phyloP scores from a whole-genome alignment of 345 rosid species.

The Balakata baccata region DNA sequence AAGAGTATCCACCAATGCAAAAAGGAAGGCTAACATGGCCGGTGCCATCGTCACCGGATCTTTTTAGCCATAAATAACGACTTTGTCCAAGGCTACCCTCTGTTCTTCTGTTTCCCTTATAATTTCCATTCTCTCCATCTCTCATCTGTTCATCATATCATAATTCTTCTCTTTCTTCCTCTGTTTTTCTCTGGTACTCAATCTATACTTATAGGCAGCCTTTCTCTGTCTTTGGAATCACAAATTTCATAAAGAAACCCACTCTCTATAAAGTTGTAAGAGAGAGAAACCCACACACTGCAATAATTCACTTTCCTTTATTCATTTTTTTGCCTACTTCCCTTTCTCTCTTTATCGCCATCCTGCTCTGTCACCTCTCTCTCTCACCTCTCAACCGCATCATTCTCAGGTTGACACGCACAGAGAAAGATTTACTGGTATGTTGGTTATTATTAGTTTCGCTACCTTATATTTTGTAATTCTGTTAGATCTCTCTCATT shows the following conservation, averaged over 20 bases:
- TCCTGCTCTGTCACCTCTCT: conserved; percentile 19
- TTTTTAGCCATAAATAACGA: conserved; percentile 29
- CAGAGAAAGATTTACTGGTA: conserved; percentile 12
- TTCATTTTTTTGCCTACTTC: background rate
- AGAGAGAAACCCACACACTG: conserved; percentile 23
- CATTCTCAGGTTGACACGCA: conserved; percentile 14
- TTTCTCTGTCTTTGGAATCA: conserved; percentile 14
- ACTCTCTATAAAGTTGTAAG: background rate
- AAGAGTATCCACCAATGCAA: conserved; percentile 13
- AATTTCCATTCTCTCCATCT: too few relatives aligned
- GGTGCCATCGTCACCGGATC: conserved; percentile 51
- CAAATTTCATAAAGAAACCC: conserved; percentile 26
- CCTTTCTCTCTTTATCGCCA: conserved; percentile 22
- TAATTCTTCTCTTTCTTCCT: conserved; percentile 18
- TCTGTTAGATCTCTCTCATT: conserved; percentile 30
- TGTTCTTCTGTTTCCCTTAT: background rate
- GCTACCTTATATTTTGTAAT: background rate
- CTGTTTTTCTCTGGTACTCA: background rate
- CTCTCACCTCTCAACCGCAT: background rate
- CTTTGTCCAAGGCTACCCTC: conserved; percentile 7
- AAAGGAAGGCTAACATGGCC: conserved; percentile 27
- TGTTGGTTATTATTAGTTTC: background rate
- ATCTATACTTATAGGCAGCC: background rate
- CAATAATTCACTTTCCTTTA: conserved; percentile 39
- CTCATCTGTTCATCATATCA: conserved; percentile 7